Base-by-base conservation (phyloP, 768 basidiomycete species). In the Trametes cubensis region DNA sequence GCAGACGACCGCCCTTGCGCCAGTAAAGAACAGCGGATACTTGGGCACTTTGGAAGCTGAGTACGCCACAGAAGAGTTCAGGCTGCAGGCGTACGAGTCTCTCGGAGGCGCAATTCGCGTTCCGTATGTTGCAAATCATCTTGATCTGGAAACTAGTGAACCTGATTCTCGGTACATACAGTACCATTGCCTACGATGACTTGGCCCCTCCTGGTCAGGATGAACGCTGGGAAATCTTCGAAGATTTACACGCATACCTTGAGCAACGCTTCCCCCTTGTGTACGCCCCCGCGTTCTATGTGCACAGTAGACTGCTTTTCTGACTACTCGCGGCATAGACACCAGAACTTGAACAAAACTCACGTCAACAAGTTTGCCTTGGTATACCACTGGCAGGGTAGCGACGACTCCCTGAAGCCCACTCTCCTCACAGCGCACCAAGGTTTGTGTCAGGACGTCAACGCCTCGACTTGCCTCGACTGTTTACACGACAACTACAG, bases 351-450 rank as follows among this genome's bases (percentile, higher is more conserved):
- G 46, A 69, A 79, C 30, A 78, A 89, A 61, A 86, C 85, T 10
- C 86, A 85, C 66, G 84, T 94, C 67, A 92, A 92, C 71, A 89
- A 84, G 0, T 90, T 89, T 66, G 91, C 84, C 0, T 78, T 92
- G n/a, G 72, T 90, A 8, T 90, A 84, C 69, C 82, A 85, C 51
- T 92, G 90, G 90, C 76, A 80, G 55, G 91, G 90, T 1, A 80
- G 82, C 4, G 79, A 90, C 65, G 60, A 72, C 13, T 74, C 78
- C 0, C 76, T 89, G n/a, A 89, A 90, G 70, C 91, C 92, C 0
- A 66, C 92, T 17, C 76, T 93, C 14, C 72, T 89, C 44, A 80
- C 83, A n/a, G 87, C 81, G 2, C 88, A 89, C 69, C 86, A 88
- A 78, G 87, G 86, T 83, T 45, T 26, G 72, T 21, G 30, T 14